A percentile compares a stretch with the other conserved stretches of the same genome.
Evolutionary conservation across 2,329 filamentous ascomycete species (phyloP).

Genomic region (Sclerotinia nivalis): DNA sequence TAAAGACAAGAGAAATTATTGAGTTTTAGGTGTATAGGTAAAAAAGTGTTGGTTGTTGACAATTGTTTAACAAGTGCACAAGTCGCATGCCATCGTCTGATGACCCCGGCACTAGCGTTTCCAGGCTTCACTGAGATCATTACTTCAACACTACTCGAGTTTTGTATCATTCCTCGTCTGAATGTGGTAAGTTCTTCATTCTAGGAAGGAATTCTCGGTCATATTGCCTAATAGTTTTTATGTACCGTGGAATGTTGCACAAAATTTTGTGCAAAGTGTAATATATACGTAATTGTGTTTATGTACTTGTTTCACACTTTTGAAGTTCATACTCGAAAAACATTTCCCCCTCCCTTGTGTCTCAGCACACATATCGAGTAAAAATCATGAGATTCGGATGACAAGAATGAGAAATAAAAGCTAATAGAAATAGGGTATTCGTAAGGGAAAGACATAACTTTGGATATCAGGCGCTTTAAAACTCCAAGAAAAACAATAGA

Average conservation of each 20-base stretch:
- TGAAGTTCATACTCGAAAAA: not conserved
- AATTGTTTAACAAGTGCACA: conserved; percentile 12
- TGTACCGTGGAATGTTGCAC: not conserved
- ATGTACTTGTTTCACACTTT: not conserved
- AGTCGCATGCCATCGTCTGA: conserved; percentile 23
- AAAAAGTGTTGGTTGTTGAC: not conserved
- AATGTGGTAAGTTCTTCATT: not conserved
- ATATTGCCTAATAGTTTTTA: not conserved
- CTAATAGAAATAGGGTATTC: not conserved
- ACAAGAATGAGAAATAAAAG: not conserved
- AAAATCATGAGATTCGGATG: not conserved
- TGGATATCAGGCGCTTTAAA: too few species aligned
- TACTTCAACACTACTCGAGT: not conserved
- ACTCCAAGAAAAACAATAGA: too few species aligned
- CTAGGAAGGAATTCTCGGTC: conserved; percentile 6
- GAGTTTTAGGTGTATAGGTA: not conserved
- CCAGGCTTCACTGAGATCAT: conserved; percentile 5
- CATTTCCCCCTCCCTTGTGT: not conserved
- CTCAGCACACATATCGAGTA: not conserved
- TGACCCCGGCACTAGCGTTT: conserved; percentile 8
- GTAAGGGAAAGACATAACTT: not conserved
- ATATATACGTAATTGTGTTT: not conserved
- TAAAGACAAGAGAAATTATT: not conserved
- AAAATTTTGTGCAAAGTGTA: not conserved
- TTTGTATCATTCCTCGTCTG: conserved; percentile 13